Evolutionary conservation across 1,139 yeast species (phyloP).

Genomic region (Geotrichum bryndzae): DNA sequence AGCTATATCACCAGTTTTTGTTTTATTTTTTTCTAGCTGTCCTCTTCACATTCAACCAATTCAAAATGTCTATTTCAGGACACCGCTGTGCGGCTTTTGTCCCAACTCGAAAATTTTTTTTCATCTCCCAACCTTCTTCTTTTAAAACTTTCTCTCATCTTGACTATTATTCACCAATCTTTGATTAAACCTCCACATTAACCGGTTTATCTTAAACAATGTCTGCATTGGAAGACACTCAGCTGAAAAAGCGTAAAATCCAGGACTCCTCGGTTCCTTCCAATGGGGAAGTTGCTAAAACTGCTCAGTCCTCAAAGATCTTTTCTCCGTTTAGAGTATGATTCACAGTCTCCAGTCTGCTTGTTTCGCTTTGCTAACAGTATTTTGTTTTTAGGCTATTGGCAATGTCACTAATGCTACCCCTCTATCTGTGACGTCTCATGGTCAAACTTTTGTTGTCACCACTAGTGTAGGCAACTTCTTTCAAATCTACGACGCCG

Average conservation of each 20-base stretch:
- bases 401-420: slow-evolving; percentile 52
- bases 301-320: slow-evolving; percentile 22
- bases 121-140: slow-evolving; percentile 1
- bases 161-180: neutral
- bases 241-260: slow-evolving; percentile 21
- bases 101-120: slow-evolving; percentile 10
- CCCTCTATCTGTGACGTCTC: slow-evolving; percentile 83
- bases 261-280: slow-evolving; percentile 10
- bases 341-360: slow-evolving; percentile 21
- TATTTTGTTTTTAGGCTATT: slow-evolving; percentile 29
- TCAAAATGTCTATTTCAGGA: neutral
- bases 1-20: too few species aligned
- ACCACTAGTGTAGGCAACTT: slow-evolving; percentile 87
- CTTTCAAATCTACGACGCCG: slow-evolving; percentile 90
- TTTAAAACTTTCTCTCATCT: neutral
- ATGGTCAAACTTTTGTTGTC: slow-evolving; percentile 81
- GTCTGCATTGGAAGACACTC: slow-evolving; percentile 16
- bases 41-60: too few species aligned
- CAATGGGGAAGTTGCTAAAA: slow-evolving; percentile 7
- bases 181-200: neutral
- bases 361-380: neutral
- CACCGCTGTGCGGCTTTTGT: neutral
- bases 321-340: slow-evolving; percentile 47
- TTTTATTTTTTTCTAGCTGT: too few species aligned
- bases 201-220: neutral